Evolutionary conservation across 2,329 filamentous ascomycete genomes (phyloP).

Genomic region (Sclerotinia glacialis): DNA sequence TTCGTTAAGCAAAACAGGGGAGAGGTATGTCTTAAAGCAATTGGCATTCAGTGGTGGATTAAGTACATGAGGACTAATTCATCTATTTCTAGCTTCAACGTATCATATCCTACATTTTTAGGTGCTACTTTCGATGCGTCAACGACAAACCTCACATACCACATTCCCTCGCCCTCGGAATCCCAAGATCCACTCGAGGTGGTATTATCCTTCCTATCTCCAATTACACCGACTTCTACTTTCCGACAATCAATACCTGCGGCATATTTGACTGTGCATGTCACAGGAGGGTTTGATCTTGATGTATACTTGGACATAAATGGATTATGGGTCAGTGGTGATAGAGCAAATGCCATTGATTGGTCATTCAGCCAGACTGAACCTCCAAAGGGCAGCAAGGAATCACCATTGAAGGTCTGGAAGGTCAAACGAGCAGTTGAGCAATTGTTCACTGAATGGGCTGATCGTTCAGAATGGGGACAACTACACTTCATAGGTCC

Average conservation of each 20-base stretch:
- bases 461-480: constrained; percentile 81
- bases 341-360: constrained; percentile 63
- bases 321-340: constrained; percentile 79
- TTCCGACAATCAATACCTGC: constrained; percentile 54
- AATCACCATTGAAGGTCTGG: constrained; percentile 60
- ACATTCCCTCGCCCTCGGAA: constrained; percentile 47
- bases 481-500: constrained; percentile 74
- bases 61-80: constrained; percentile 10
- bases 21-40: constrained; percentile 35
- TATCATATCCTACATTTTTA: constrained; percentile 57
- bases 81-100: constrained; percentile 47
- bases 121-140: constrained; percentile 67
- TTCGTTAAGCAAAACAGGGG: constrained; percentile 47
- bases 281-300: constrained; percentile 63
- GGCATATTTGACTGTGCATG: constrained; percentile 70
- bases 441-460: constrained; percentile 69
- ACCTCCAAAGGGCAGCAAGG: constrained; percentile 41
- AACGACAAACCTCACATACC: constrained; percentile 66
- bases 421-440: constrained; percentile 58
- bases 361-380: constrained; percentile 60
- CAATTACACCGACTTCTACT: constrained; percentile 38
- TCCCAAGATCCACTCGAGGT: constrained; percentile 49
- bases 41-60: not conserved
- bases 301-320: constrained; percentile 67
- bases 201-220: constrained; percentile 54